Evolutionary conservation across 768 basidiomycete species (phyloP).

Genomic region (Calocybe gangraenosa): DNA sequence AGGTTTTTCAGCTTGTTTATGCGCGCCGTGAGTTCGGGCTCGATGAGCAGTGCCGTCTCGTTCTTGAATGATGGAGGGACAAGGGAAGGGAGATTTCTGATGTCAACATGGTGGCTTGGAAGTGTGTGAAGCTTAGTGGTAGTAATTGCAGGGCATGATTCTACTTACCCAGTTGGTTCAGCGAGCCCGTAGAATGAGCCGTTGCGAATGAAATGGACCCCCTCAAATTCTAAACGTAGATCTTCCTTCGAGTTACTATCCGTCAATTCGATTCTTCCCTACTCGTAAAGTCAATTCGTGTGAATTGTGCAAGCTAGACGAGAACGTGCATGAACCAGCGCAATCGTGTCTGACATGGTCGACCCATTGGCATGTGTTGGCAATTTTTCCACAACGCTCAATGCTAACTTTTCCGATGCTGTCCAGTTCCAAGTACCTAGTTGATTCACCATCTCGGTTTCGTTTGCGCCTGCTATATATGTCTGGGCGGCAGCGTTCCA

Average conservation of each 20-base stretch:
- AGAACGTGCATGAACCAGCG: slow-evolving; percentile 60
- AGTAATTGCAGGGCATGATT: not conserved
- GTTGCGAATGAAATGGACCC: slow-evolving; percentile 67
- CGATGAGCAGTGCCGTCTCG: slow-evolving; percentile 53
- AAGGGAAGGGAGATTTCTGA: slow-evolving; percentile 60
- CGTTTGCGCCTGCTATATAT: slow-evolving; percentile 46
- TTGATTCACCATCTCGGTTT: slow-evolving; percentile 43
- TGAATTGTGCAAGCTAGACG: slow-evolving; percentile 2
- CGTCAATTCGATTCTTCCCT: slow-evolving; percentile 74
- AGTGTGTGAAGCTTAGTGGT: not conserved
- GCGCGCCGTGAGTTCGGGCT: slow-evolving; percentile 54
- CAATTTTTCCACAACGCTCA: slow-evolving; percentile 64
- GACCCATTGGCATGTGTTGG: slow-evolving; percentile 32
- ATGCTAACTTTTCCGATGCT: slow-evolving; percentile 51
- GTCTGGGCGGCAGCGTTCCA: slow-evolving; percentile 52
- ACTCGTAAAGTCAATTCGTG: slow-evolving; percentile 2
- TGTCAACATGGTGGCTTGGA: slow-evolving; percentile 53
- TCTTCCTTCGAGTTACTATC: slow-evolving; percentile 50
- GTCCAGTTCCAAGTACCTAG: slow-evolving; percentile 71
- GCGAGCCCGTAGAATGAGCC: slow-evolving; percentile 79
- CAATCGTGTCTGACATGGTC: slow-evolving; percentile 38
- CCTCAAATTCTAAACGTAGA: slow-evolving; percentile 69
- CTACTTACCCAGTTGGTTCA: slow-evolving; percentile 53
- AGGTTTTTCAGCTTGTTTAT: slow-evolving; percentile 57
- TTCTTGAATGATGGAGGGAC: slow-evolving; percentile 56